phyloP scores from a whole-genome alignment of 108 stramenopile genomes.

The Cyclotella atomus region DNA sequence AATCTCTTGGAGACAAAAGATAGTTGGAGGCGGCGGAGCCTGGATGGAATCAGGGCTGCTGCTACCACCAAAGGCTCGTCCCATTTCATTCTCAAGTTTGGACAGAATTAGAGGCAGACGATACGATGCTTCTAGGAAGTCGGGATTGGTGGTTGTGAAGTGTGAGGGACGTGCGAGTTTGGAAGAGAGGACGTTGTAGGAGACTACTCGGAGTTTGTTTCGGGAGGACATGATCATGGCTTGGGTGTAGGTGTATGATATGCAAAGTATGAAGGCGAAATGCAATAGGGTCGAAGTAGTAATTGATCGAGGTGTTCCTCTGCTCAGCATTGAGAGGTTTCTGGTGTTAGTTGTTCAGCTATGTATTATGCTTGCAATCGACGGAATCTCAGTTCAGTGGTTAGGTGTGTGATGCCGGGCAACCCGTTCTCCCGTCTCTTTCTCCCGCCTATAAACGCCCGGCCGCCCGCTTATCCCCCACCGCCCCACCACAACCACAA shows the following conservation, averaged over 20 bases:
- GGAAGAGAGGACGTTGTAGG: conserved; percentile 92
- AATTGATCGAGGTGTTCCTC: neutral
- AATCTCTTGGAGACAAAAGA: conserved; percentile 91
- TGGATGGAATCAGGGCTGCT: neutral
- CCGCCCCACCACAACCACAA: neutral
- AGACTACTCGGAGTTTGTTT: conserved; percentile 64
- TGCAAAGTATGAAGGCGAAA: neutral
- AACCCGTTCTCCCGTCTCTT: too few relatives aligned
- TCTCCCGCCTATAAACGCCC: too few relatives aligned
- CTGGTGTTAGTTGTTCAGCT: neutral
- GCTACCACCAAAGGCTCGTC: conserved; percentile 14
- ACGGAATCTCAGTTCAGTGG: too few relatives aligned
- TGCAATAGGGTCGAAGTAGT: neutral
- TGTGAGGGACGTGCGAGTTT: conserved; percentile 71
- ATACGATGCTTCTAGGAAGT: conserved; percentile 63
- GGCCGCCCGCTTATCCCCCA: neutral
- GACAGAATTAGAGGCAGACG: conserved; percentile 67
- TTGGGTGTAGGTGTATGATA: conserved; percentile 2
- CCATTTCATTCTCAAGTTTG: conserved; percentile 82
- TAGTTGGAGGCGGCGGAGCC: conserved; percentile 22
- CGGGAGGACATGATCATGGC: conserved; percentile 18
- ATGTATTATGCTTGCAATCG: too few relatives aligned
- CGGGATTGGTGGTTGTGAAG: conserved; percentile 72
- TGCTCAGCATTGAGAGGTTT: too few relatives aligned
- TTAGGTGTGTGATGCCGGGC: too few relatives aligned